Base-by-base conservation (phyloP, 2,329 filamentous ascomycete species). In the Colletotrichum viniferum region DNA sequence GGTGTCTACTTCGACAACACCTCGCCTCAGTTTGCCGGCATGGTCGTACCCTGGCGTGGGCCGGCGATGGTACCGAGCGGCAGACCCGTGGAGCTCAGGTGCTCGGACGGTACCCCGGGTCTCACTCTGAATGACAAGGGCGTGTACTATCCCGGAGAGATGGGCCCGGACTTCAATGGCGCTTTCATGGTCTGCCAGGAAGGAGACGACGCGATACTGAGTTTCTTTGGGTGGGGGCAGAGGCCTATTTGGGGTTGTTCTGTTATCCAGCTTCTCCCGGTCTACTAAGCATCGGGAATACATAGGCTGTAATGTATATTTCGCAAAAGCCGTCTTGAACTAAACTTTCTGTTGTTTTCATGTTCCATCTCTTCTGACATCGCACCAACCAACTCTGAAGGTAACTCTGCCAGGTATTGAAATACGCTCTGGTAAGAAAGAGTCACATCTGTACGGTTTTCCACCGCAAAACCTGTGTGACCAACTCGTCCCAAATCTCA, bases 1-100 rank as follows among this genome's bases (percentile, higher is more conserved):
- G 55, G 55, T 6, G 55, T 58, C 13, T 21, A 58, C 55, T 28
- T 58, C 24, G 55, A 28, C 55, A 18, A 7, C 55, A 24, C 2
- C 13, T 18, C 55, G 14, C 26, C 55, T 12, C 55, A 13, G 4
- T 58, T 58, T 7, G 34, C 62, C 21, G 62, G 62, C 62, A 65
- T 65, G 62, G 62, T 65, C 14, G 34, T 65, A 5, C 62, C 62
- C 21, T 65, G 62, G 62, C 62, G 62, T 4, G 62, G 62, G 30
- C 24, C 62, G 9, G 62, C 62, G 62, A 65, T 65, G 62, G 62
- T 65, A 12, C 62, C 62, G 21, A 65, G 62, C 62, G 62, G 62
- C 6, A 65, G 62, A 26, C 62, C 62, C 21, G 62, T 65, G 62
- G 62, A 65, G 32, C 30, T 65, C 34, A 65, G 18, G 34, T 65